phyloP scores from a whole-genome alignment of 129 eudicot genomes.

The Dittrichia graveolens region DNA sequence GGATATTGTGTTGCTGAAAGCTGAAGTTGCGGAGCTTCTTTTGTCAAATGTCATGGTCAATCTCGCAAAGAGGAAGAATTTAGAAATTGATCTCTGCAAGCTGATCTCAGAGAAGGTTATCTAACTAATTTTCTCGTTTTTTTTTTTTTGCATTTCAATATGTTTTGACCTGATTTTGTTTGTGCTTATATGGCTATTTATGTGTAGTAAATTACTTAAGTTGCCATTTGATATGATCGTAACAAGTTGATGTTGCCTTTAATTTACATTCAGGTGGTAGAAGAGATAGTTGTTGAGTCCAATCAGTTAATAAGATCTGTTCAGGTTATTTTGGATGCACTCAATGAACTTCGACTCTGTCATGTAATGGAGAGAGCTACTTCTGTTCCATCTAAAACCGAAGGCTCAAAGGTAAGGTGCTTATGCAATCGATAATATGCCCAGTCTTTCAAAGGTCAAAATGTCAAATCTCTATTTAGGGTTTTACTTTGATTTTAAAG shows the following conservation, averaged over 20 bases:
- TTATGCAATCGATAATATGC: neutral
- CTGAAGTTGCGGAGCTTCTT: constrained; percentile 96
- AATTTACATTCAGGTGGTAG: constrained; percentile 57
- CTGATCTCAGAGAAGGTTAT: constrained; percentile 75
- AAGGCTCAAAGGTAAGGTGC: constrained; percentile 61
- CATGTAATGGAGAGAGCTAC: constrained; percentile 67
- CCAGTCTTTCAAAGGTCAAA: neutral
- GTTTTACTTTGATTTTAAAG: too few species aligned
- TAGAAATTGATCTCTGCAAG: constrained; percentile 73
- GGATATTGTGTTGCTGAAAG: constrained; percentile 85
- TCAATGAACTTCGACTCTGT: constrained; percentile 83
- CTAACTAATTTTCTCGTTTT: constrained; percentile 7
- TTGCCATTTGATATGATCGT: constrained; percentile 16
- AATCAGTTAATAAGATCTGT: constrained; percentile 72
- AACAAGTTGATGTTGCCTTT: constrained; percentile 12
- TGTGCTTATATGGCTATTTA: neutral
- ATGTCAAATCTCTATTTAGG: neutral
- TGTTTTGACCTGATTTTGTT: neutral
- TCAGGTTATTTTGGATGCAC: constrained; percentile 78
- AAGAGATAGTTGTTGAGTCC: constrained; percentile 73
- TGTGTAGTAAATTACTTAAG: neutral
- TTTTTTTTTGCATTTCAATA: neutral
- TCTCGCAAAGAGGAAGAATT: constrained; percentile 67
- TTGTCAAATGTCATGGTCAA: constrained; percentile 74
- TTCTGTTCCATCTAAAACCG: constrained; percentile 48